Conservation (phyloP, 768 basidiomycete species). For the Mycena maculata region DNA sequence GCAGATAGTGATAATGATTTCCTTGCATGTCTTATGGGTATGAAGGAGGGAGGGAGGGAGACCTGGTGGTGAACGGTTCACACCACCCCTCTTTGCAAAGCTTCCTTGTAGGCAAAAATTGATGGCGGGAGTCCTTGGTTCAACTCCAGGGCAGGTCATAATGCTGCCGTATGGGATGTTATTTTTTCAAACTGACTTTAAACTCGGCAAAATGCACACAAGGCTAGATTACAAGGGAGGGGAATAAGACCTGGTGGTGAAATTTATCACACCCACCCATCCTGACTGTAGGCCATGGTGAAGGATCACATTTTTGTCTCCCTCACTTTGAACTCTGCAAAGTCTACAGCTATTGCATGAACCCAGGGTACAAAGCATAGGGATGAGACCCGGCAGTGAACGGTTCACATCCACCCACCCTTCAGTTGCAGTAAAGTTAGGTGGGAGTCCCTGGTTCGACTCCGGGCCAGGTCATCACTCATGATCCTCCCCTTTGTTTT, state of each 20-base stretch:
- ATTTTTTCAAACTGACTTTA: no score
- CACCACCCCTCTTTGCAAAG: neutral
- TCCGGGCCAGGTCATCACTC: no score
- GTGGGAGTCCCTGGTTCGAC: no score
- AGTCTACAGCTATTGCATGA: neutral
- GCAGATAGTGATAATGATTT: neutral
- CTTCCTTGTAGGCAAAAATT: neutral
- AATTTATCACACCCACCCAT: no score
- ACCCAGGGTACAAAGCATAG: no score
- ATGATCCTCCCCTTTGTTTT: neutral
- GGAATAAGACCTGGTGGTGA: constrained; percentile 1
- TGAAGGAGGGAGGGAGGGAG: neutral
- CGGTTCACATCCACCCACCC: neutral
- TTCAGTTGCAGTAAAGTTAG: neutral
- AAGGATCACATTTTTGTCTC: no score
- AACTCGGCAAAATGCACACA: no score
- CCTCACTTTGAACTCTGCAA: no score
- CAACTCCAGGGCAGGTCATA: constrained; percentile 11
- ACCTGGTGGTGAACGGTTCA: constrained; percentile 4
- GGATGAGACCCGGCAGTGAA: no score
- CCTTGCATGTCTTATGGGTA: neutral
- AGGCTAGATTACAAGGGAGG: no score
- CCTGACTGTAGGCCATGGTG: no score
- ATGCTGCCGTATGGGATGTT: no score
- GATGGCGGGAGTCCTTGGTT: constrained; percentile 6